These are phyloP conservation scores for Echinosphaeria canescens DNA, from an alignment of 2,329 filamentous ascomycete genomes.

Conservation along the genomic window DNA sequence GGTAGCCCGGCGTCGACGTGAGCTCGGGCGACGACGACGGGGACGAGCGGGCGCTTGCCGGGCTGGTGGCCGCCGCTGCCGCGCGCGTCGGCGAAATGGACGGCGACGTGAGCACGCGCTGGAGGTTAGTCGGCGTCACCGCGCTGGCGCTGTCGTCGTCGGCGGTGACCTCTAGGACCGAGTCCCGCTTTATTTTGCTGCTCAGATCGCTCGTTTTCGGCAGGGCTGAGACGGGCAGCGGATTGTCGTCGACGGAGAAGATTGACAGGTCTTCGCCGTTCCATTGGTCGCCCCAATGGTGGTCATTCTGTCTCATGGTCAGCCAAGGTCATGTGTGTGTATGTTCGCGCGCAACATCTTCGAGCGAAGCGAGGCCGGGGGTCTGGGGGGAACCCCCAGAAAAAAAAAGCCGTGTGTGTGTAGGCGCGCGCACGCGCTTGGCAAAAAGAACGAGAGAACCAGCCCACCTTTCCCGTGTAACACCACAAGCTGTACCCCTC, in stretches of 20 bases:
- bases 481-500: conserved; percentile 84
- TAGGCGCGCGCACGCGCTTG: neutral
- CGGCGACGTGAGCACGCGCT: conserved; percentile 44
- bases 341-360: no score
- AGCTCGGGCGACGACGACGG: conserved; percentile 31
- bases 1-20: conserved; percentile 48
- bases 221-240: conserved; percentile 27
- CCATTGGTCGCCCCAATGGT: conserved; percentile 83
- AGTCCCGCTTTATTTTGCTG: no score
- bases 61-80: no score
- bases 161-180: no score
- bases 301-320: conserved; percentile 40
- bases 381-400: no score
- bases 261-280: conserved; percentile 96
- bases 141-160: conserved; percentile 27
- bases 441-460: neutral
- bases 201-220: conserved; percentile 19
- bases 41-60: conserved; percentile 28
- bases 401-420: no score
- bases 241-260: conserved; percentile 61
- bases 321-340: no score
- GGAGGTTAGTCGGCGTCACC: conserved; percentile 58
- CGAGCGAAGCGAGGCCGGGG: no score
- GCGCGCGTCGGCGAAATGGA: no score
- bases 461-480: conserved; percentile 46